phyloP scores from a whole-genome alignment of 306 rosid genomes.

The Quercus aquifolioides region DNA sequence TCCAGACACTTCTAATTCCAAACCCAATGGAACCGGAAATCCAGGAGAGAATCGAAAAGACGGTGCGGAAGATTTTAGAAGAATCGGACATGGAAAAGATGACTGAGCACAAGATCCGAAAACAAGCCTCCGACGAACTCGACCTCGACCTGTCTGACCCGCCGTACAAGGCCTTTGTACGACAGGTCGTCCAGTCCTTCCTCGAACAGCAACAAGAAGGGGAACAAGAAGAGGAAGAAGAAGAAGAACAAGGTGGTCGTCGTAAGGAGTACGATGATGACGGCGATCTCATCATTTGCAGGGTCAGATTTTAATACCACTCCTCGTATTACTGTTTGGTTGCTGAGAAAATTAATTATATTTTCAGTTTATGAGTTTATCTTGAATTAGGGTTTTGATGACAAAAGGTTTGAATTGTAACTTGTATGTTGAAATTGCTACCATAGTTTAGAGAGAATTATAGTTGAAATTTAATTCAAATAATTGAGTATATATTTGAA shows the following conservation, averaged over 20 bases:
- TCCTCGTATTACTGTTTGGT: not conserved
- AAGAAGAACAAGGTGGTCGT: conserved; percentile 1
- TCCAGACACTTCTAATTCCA: too few relatives aligned
- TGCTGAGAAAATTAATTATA: not conserved
- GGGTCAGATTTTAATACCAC: conserved; percentile 31
- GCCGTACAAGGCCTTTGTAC: conserved; percentile 59
- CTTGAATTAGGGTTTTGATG: too few relatives aligned
- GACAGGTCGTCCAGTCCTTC: conserved; percentile 59
- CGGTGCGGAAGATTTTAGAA: conserved; percentile 59
- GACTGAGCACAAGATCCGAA: conserved; percentile 76
- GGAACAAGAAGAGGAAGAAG: not conserved
- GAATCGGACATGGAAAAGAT: conserved; percentile 75
- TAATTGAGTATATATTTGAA: too few relatives aligned
- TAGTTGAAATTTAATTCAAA: too few relatives aligned
- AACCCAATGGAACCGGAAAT: conserved; percentile 55
- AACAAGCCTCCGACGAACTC: conserved; percentile 62
- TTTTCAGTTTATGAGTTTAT: too few relatives aligned
- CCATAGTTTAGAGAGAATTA: too few relatives aligned
- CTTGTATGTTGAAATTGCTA: too few relatives aligned
- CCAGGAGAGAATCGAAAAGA: conserved; percentile 47
- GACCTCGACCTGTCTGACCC: conserved; percentile 63
- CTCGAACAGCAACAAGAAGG: conserved; percentile 43
- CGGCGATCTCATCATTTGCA: conserved; percentile 79
- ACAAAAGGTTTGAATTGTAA: too few relatives aligned
- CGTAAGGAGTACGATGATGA: conserved; percentile 58